Percentiles rank a stretch among this genome's conserved stretches.
These are phyloP conservation scores for Sporothrix globosa DNA, from an alignment of 2,329 filamentous ascomycete species.

Conservation along the genomic window DNA sequence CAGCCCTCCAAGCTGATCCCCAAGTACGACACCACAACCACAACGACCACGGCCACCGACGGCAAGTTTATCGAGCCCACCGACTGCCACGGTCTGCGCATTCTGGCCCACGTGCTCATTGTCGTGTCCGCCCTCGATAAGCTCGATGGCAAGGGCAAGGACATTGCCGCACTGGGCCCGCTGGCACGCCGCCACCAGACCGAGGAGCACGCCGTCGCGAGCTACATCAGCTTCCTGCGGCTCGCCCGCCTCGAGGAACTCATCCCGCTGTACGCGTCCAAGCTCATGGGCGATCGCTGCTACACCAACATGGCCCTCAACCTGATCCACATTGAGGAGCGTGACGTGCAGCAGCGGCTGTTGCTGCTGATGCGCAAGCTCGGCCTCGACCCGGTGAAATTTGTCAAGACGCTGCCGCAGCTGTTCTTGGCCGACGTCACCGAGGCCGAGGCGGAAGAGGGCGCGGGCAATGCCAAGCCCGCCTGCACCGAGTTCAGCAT, in stretches of 20 bases:
- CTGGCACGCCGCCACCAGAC: constrained; percentile 47
- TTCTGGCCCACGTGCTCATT: constrained; percentile 67
- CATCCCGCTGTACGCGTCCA: constrained; percentile 85
- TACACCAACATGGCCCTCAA: constrained; percentile 76
- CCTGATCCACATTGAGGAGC: constrained; percentile 71
- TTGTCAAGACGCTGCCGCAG: constrained; percentile 69
- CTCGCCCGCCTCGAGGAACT: constrained; percentile 73
- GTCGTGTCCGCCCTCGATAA: constrained; percentile 69
- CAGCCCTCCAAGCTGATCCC: constrained; percentile 50
- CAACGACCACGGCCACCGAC: constrained; percentile 35
- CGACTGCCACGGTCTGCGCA: constrained; percentile 67
- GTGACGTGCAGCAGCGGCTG: constrained; percentile 66
- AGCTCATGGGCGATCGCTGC: constrained; percentile 66
- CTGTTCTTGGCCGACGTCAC: constrained; percentile 56
- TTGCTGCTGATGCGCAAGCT: constrained; percentile 76
- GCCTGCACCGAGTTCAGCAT: constrained; percentile 55
- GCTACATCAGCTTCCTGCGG: constrained; percentile 80
- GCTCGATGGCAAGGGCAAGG: constrained; percentile 38
- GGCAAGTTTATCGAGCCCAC: constrained; percentile 55
- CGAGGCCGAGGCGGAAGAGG: constrained; percentile 39
- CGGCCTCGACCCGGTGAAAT: constrained; percentile 70
- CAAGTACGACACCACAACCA: constrained; percentile 42
- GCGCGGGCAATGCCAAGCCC: constrained; percentile 42
- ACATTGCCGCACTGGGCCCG: constrained; percentile 46
- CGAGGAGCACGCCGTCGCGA: constrained; percentile 75